Base-by-base conservation (phyloP, 352 stramenopile species). In the Phytophthora chlamydospora region DNA sequence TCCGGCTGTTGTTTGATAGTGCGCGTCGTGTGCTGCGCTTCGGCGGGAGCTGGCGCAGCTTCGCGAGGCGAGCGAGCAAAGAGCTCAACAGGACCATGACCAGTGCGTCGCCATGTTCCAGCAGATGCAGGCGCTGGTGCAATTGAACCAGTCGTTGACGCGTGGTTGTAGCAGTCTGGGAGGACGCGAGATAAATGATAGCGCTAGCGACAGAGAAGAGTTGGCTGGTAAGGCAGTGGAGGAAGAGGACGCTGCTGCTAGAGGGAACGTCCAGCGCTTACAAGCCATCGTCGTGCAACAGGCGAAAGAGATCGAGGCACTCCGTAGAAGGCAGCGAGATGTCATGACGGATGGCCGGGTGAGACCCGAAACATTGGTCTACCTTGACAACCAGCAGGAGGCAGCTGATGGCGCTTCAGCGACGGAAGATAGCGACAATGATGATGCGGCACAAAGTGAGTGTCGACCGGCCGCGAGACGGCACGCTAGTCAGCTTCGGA, bases 21-120 rank as follows among this genome's bases (percentile, higher is more conserved):
- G 73, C n/a, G 19, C 7, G 2, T 34, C 29, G 16, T 82, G 70
- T 24, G 21, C 2, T 3, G 29, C 9, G 1, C 58, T 78, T 38
- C 31, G 31, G 2, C 41, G 36, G 12, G 62, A 82, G 14, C 17
- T 79, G 10, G 29, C 24, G 31, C 16, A 60, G 14, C 47, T 82
- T 5, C 43, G 27, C 13, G 38, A 41, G 13, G 33, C 24, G 10
- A 78, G 52, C 21, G 40, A 78, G 24, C 6, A 58, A 16, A 55
- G 67, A 31, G 78, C 75, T 12, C 33, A 39, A 19, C 35, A 44
- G 5, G 78, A 87, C 33, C 67, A 78, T 17, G 43, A 73, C 9
- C 62, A 75, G 21, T 85, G 78, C 19, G 39, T 70, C 1, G 57
- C 51, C 6, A 82, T 87, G 61, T 80, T 68, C 39, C 66, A 81